phyloP scores from a whole-genome alignment of 257 asterid genomes.

The Primulina tabacum region DNA sequence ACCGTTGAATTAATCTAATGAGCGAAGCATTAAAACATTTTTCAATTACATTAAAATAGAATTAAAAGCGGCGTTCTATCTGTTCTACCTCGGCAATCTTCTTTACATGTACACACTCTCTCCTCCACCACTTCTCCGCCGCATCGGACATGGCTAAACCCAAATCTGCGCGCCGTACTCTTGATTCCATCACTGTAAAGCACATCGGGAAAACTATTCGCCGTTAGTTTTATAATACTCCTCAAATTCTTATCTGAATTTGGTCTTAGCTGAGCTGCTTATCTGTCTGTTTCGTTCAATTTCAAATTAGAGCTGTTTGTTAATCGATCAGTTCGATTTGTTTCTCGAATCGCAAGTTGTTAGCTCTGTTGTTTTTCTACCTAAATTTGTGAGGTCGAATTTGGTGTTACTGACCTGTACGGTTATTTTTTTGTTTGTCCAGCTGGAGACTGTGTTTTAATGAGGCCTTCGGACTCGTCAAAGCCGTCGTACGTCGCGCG shows the following conservation, averaged over 20 bases:
- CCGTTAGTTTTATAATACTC: slow-evolving; percentile 40
- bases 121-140: slow-evolving; percentile 24
- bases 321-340: not conserved
- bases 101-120: slow-evolving; percentile 28
- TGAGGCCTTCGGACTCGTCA: slow-evolving; percentile 75
- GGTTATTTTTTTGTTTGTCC: slow-evolving; percentile 23
- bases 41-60: not conserved
- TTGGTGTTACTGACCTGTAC: slow-evolving; percentile 1
- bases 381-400: not conserved
- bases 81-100: slow-evolving; percentile 30
- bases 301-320: not conserved
- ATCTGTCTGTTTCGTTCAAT: not conserved
- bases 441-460: slow-evolving; percentile 93
- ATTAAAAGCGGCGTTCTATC: slow-evolving; percentile 7
- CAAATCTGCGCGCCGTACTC: slow-evolving; percentile 60
- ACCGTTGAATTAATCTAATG: slow-evolving; percentile 3
- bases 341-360: not conserved
- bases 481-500: slow-evolving; percentile 87
- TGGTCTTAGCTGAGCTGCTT: not conserved
- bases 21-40: not conserved
- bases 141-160: slow-evolving; percentile 63
- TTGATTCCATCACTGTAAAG: slow-evolving; percentile 68
- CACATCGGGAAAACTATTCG: slow-evolving; percentile 63
- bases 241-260: not conserved
- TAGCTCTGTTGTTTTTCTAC: not conserved